Base-by-base conservation (phyloP, 2,329 filamentous ascomycete genomes). In the Ilyonectria sp. region DNA sequence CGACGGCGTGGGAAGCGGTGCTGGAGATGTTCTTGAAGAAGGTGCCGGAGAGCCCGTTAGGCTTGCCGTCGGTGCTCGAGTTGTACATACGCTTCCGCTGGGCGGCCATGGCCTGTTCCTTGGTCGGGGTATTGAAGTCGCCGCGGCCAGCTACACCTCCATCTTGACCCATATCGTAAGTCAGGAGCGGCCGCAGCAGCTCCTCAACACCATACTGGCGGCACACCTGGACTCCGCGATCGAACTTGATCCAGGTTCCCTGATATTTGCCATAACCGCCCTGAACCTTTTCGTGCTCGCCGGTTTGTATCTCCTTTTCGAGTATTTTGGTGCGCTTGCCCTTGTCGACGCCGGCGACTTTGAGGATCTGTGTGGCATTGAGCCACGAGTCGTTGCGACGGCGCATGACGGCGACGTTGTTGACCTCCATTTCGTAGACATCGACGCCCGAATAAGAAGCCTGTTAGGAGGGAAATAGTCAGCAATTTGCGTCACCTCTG, bases 191-290 rank as follows among this genome's bases (percentile, higher is more conserved):
- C 23, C 90, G 87, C 54, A 96, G 83, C 6, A 94, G 76, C 70
- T 95, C 93, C 79, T 95, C 93, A 35, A 96, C 93, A 11, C 88
- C 90, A 73, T 92, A 92, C 71, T 92, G 89, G 47, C 93, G 91
- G 81, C 96, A 98, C 75, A 99, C 95, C 77, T 98, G 94, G 52
- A 97, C 88, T 1, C 95, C 96, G 68, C 95, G 91, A 56, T 95
- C 93, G 77, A 97, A 98, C 77, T 93, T 94, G 77, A 99, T 97
- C 96, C 96, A 99, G 2, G 96, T 99, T 62, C 96, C 96, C 84
- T 99, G 96, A 77, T 99, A 99, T 84, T 98, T 98, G 71, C 96
- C 96, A 77, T 99, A 99, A 6, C 96, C 96, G 37, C 96, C 96
- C 80, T 99, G 96, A 3, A 99, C 95, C 82, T 99, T 99, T 81